phyloP scores from a whole-genome alignment of 371 early-diverging fungal genomes.

The Conidiobolus incongruus region DNA sequence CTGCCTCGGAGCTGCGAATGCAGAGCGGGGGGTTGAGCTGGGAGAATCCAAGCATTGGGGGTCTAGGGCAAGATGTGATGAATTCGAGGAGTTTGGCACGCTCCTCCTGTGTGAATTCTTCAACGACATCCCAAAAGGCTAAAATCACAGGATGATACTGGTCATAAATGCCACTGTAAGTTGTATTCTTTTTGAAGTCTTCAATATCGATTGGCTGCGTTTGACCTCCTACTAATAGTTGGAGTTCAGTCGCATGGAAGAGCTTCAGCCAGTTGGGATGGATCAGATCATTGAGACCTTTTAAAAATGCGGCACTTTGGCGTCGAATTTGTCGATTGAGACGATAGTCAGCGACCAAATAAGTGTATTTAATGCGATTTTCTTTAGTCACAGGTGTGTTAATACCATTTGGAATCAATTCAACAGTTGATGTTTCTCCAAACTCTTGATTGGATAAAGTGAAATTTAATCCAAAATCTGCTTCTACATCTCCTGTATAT shows the following conservation, averaged over 20 bases:
- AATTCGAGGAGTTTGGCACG: conserved; percentile 59
- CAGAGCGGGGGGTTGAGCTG: conserved; percentile 56
- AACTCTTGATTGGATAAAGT: conserved; percentile 28
- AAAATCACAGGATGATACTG: conserved; percentile 39
- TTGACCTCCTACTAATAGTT: conserved; percentile 71
- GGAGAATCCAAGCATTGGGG: conserved; percentile 76
- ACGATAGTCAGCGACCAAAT: conserved; percentile 55
- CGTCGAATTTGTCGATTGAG: conserved; percentile 54
- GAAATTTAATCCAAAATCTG: conserved; percentile 58
- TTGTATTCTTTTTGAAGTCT: conserved; percentile 53
- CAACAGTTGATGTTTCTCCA: conserved; percentile 28
- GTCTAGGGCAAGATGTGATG: conserved; percentile 76
- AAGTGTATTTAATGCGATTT: conserved; percentile 63
- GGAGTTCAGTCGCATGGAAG: conserved; percentile 68
- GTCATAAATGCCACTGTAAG: conserved; percentile 55
- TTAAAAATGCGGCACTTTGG: conserved; percentile 63
- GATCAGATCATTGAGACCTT: conserved; percentile 56
- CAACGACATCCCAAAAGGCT: conserved; percentile 65
- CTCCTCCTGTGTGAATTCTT: conserved; percentile 32
- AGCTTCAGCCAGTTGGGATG: conserved; percentile 54
- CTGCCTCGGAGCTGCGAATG: conserved; percentile 40
- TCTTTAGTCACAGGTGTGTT: conserved; percentile 52
- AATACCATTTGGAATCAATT: conserved; percentile 55
- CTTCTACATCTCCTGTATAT: conserved; percentile 40
- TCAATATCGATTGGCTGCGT: conserved; percentile 44